Conservation (phyloP, 306 rosid species). For the Lathyrus aphaca region DNA sequence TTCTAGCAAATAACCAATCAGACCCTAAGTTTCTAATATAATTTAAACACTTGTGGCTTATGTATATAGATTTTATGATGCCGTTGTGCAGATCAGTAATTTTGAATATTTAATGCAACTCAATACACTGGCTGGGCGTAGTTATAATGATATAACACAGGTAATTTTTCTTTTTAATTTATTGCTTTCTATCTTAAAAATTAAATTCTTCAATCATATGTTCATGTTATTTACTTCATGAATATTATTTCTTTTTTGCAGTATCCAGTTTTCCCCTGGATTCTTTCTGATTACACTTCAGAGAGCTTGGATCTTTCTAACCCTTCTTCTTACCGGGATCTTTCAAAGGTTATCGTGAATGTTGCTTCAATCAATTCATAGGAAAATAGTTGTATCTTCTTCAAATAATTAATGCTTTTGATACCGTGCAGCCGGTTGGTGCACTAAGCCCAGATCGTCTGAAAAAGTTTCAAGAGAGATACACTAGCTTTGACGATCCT, state of each 20-base stretch:
- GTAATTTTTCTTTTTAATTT: constrained; percentile 51
- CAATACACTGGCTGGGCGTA: constrained; percentile 97
- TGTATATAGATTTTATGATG: constrained; percentile 32
- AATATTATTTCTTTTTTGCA: constrained; percentile 47
- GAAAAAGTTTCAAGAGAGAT: constrained; percentile 88
- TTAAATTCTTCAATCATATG: constrained; percentile 29
- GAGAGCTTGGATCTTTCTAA: constrained; percentile 81
- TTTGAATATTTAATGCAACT: constrained; percentile 99
- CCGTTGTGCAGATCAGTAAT: constrained; percentile 90
- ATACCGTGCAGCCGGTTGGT: constrained; percentile 80
- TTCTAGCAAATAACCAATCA: background rate
- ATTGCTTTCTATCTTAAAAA: constrained; percentile 31
- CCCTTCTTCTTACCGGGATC: constrained; percentile 88
- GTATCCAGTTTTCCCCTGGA: constrained; percentile 99
- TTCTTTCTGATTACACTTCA: constrained; percentile 92
- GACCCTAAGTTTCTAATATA: constrained; percentile 15
- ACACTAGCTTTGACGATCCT: constrained; percentile 90
- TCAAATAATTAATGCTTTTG: constrained; percentile 26
- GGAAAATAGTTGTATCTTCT: constrained; percentile 12
- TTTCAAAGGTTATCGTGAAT: constrained; percentile 75
- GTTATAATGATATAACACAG: constrained; percentile 98
- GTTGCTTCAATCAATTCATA: constrained; percentile 33
- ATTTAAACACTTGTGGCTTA: constrained; percentile 21
- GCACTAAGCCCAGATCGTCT: constrained; percentile 82
- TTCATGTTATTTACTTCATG: constrained; percentile 33